A percentile compares a stretch with the other conserved stretches of the same genome.
These are phyloP conservation scores for Citrullus mucosospermus DNA, from an alignment of 306 rosid genomes.

Conservation along the genomic window DNA sequence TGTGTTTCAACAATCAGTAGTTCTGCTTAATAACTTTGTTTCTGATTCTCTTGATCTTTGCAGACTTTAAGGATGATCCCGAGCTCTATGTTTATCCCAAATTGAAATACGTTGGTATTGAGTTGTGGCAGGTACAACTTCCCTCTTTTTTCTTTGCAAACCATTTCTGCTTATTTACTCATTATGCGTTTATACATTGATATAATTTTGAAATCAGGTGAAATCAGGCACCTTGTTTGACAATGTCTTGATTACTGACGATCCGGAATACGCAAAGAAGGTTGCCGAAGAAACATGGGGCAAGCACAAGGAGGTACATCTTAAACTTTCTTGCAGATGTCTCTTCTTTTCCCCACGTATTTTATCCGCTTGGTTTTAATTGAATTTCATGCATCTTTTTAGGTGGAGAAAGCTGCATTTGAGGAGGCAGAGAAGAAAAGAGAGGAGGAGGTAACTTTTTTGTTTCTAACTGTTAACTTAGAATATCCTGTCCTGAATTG, in stretches of 20 bases:
- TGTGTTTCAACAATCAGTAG: not conserved
- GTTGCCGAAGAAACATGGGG: slow-evolving; percentile 92
- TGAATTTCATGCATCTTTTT: slow-evolving; percentile 16
- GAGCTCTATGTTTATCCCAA: slow-evolving; percentile 85
- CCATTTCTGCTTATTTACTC: not conserved
- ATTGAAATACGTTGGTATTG: slow-evolving; percentile 90
- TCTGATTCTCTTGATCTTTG: slow-evolving; percentile 1
- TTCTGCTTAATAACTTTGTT: not conserved
- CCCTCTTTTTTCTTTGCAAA: not conserved
- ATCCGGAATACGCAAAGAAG: slow-evolving; percentile 84
- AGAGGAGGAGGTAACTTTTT: slow-evolving; percentile 55
- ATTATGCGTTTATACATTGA: slow-evolving; percentile 11
- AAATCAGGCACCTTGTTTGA: slow-evolving; percentile 94
- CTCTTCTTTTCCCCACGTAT: not conserved
- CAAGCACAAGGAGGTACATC: slow-evolving; percentile 76
- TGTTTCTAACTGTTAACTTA: not conserved
- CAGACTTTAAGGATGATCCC: slow-evolving; percentile 92
- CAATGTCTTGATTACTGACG: slow-evolving; percentile 80
- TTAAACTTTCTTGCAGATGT: not conserved
- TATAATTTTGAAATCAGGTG: slow-evolving; percentile 43
- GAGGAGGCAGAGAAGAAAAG: slow-evolving; percentile 83
- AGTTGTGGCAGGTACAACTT: slow-evolving; percentile 86
- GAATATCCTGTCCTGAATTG: not conserved
- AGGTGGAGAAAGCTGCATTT: slow-evolving; percentile 95
- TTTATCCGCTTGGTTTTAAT: not conserved